Evolutionary conservation across 2,329 filamentous ascomycete genomes (phyloP), one percentile per base, ranked within the genome.

Genomic region (Cryphonectria parasitica): DNA sequence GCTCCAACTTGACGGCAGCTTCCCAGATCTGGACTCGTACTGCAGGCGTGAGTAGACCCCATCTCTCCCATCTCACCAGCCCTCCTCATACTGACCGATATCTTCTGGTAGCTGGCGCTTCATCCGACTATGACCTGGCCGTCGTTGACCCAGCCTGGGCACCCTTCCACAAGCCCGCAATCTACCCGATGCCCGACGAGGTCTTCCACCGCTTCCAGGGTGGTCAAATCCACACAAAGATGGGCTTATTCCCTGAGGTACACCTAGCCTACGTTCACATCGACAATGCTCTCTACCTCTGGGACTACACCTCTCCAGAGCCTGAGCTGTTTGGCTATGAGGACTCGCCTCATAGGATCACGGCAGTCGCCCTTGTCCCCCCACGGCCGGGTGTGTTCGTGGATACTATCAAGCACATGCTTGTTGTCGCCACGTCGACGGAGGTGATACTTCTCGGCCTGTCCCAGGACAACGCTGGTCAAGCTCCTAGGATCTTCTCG

Each of bases 241-340:
- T 99, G 92, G 97, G 97, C 13, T 85, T 99, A 45, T 98, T 99
- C 80, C 93, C 96, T 25, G 93, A 97, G 81, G 87, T 99, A 77
- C 95, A 95, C 77, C 94, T 98, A 81, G 96, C 95, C 41, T 99
- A 95, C 92, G 92, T 97, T 69, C 90, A 93, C 34, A 96, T 99
- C 78, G 96, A 99, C 83, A 98, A 97, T 82, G 93, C 93, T 73
- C 86, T 99, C 61, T 99, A 98, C 79, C 86, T 99, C 22, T 99
- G 97, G 97, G 95, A 99, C 81, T 99, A 98, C 80, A 97, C 94
- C 8, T 89, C 94, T 78, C 90, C 93, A n/a, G 93, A 95, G 75
- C 94, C 95, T 6, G 93, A 97, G 78, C 86, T 98, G 58, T 92
- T 97, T 74, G 95, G 95, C 25, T 98, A 93, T 77, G 95, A 98